phyloP scores from a whole-genome alignment of 208 protist species.

The Trypanosoma congolense region DNA sequence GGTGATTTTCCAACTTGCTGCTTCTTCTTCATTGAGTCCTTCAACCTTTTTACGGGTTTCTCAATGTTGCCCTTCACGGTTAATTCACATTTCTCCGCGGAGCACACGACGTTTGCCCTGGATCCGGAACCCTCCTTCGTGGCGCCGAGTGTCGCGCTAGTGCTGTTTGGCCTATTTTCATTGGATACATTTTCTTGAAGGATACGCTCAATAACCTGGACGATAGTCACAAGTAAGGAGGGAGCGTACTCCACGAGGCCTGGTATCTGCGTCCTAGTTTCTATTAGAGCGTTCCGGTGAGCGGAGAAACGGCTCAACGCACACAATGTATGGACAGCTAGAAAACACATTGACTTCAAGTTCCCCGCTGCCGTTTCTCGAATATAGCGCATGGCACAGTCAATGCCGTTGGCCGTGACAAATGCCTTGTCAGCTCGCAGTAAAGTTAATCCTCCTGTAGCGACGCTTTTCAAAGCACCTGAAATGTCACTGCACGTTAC shows the following conservation, averaged over 20 bases:
- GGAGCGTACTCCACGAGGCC: background rate
- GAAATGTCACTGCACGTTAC: background rate
- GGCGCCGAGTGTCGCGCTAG: background rate
- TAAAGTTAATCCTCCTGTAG: background rate
- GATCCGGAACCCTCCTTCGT: background rate
- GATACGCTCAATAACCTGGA: conserved; percentile 8
- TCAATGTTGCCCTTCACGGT: background rate
- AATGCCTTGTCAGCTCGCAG: conserved; percentile 44
- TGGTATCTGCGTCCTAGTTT: background rate
- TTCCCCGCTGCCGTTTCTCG: conserved; percentile 20
- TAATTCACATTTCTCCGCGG: background rate
- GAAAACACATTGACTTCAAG: conserved; percentile 37
- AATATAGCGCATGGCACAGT: conserved; percentile 48
- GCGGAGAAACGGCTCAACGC: conserved; percentile 12
- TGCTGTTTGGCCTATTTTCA: background rate
- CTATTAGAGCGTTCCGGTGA: conserved; percentile 7
- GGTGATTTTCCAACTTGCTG: no score
- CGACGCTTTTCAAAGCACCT: background rate
- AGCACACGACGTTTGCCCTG: background rate
- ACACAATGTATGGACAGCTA: conserved; percentile 39
- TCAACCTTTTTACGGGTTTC: background rate
- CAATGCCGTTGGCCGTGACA: conserved; percentile 43
- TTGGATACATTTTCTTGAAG: background rate
- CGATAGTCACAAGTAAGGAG: conserved; percentile 5
- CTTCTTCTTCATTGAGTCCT: background rate